Percentiles rank a stretch among this genome's conserved stretches.
Evolutionary conservation across 495 filamentous ascomycete genomes (phyloP).

Genomic region (Schizothecium vesticola): DNA sequence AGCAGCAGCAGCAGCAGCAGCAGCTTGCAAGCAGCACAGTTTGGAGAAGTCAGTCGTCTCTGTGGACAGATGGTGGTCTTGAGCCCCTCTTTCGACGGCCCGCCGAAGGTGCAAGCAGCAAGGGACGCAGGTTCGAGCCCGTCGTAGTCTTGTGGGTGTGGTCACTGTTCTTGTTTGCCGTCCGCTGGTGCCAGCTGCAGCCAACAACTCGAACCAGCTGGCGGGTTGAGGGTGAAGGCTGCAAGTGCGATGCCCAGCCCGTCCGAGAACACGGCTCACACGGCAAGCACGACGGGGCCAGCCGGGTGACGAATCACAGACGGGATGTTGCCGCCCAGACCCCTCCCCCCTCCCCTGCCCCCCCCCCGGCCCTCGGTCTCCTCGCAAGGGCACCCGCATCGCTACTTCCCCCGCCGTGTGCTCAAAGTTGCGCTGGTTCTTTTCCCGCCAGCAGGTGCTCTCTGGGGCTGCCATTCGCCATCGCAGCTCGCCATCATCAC

Average conservation of each 20-base stretch:
- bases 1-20: no score
- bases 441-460: neutral
- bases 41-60: neutral
- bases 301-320: conserved; percentile 15
- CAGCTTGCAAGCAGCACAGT: no score
- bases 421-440: neutral
- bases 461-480: conserved; percentile 14
- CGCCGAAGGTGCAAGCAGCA: neutral
- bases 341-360: neutral
- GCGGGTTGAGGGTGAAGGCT: neutral
- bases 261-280: conserved; percentile 13
- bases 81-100: neutral
- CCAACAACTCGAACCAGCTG: neutral
- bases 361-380: neutral
- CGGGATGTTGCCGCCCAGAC: conserved; percentile 19
- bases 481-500: conserved; percentile 9
- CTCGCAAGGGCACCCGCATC: conserved; percentile 2
- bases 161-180: neutral
- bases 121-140: neutral
- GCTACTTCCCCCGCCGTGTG: neutral
- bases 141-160: neutral
- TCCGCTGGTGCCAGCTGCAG: neutral
- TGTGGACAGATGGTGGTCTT: neutral
- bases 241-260: neutral
- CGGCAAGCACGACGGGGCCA: neutral